A percentile compares a stretch with the other conserved stretches of the same genome.
Evolutionary conservation across 768 basidiomycete genomes (phyloP).

Genomic region (Lactarius evosmus): DNA sequence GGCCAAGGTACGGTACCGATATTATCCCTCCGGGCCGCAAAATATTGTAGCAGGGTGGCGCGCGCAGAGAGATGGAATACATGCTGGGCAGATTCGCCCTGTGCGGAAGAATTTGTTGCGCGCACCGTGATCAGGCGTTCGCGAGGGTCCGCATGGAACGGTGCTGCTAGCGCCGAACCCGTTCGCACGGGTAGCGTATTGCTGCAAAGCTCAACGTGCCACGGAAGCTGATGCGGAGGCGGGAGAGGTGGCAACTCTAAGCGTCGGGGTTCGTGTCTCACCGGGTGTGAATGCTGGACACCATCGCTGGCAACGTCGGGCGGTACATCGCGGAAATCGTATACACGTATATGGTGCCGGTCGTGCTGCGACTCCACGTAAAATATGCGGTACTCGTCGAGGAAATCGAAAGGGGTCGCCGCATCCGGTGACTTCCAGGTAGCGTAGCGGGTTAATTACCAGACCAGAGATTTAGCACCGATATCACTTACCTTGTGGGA

Average conservation of each 20-base stretch:
- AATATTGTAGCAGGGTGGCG: constrained; percentile 5
- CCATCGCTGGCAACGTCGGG: not conserved
- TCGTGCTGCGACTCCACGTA: constrained; percentile 12
- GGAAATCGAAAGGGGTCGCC: constrained; percentile 12
- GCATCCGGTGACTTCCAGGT: not conserved
- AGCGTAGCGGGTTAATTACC: not conserved
- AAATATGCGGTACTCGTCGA: constrained; percentile 19
- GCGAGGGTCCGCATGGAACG: constrained; percentile 17
- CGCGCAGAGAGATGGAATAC: constrained; percentile 15
- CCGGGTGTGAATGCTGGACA: not conserved
- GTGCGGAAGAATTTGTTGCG: constrained; percentile 10
- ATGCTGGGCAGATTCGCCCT: constrained; percentile 13
- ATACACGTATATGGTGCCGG: constrained; percentile 9
- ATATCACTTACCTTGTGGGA: constrained; percentile 11
- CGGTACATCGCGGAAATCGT: constrained; percentile 12
- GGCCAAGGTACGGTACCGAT: constrained; percentile 1
- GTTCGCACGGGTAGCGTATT: constrained; percentile 12
- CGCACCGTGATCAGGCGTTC: constrained; percentile 17
- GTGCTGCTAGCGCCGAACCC: not conserved
- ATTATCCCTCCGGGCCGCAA: not conserved
- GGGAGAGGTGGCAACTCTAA: constrained; percentile 13
- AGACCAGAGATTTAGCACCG: not conserved
- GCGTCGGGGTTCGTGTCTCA: not conserved
- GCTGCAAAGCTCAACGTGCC: constrained; percentile 15
- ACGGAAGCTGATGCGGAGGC: not conserved